A percentile compares a stretch with the other conserved stretches of the same genome.
These are phyloP conservation scores for Globisporangium rhizosaccharum DNA, from an alignment of 352 stramenopile species.

Conservation along the genomic window DNA sequence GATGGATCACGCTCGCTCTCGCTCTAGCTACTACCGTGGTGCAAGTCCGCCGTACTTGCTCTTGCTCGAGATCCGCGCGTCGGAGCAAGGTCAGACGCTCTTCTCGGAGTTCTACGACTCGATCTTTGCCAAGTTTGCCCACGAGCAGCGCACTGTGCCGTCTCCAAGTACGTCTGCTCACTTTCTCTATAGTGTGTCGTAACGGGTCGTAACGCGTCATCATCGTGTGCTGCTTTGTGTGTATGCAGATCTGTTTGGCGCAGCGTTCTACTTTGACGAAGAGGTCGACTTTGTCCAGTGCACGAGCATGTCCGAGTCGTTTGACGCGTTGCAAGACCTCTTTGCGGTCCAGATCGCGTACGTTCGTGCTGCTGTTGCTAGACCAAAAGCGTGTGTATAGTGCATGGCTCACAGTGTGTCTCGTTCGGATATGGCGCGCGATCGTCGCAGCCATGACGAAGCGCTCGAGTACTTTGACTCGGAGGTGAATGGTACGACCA, in stretches of 20 bases:
- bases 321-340: slow-evolving; percentile 23
- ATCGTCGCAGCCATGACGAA: slow-evolving; percentile 6
- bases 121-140: slow-evolving; percentile 38
- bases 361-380: slow-evolving; percentile 1
- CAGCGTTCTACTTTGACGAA: slow-evolving; percentile 65
- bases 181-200: background rate
- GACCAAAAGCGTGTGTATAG: too few species aligned
- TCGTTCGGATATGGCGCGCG: background rate
- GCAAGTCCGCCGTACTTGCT: slow-evolving; percentile 40
- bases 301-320: slow-evolving; percentile 46
- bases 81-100: slow-evolving; percentile 15
- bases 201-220: too few species aligned
- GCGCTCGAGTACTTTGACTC: slow-evolving; percentile 6
- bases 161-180: slow-evolving; percentile 26
- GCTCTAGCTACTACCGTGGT: slow-evolving; percentile 22
- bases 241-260: slow-evolving; percentile 45
- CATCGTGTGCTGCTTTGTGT: background rate
- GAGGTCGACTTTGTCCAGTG: slow-evolving; percentile 57
- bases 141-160: slow-evolving; percentile 18
- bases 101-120: slow-evolving; percentile 58
- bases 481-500: slow-evolving; percentile 1
- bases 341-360: slow-evolving; percentile 36
- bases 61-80: slow-evolving; percentile 38
- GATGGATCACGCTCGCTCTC: background rate
- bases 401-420: background rate